Conservation (phyloP, 2,329 filamentous ascomycete genomes). For the Westerdykella sp. region DNA sequence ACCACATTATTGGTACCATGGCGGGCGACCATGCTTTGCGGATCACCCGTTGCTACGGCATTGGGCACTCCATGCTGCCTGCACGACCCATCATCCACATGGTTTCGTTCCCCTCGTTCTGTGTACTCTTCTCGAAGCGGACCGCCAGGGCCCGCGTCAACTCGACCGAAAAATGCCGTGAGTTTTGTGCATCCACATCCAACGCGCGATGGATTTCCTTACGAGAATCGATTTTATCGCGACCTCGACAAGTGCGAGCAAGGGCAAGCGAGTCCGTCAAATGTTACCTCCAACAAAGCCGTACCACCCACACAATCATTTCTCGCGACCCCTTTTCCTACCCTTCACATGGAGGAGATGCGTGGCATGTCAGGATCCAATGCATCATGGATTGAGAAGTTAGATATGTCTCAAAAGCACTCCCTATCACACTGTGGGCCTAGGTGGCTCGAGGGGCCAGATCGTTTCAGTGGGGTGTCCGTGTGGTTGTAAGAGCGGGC, state of each 20-base stretch:
- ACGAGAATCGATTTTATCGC: not conserved
- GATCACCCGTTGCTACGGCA: conserved; percentile 35
- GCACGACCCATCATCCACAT: conserved; percentile 8
- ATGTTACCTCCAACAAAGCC: no score
- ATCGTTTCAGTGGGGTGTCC: not conserved
- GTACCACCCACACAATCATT: not conserved
- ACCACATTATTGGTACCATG: conserved; percentile 27
- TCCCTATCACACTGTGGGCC: conserved; percentile 8
- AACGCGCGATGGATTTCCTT: not conserved
- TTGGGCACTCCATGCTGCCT: conserved; percentile 22
- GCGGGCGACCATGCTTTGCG: conserved; percentile 18
- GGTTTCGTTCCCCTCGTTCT: conserved; percentile 6
- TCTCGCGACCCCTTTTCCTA: not conserved
- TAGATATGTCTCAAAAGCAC: conserved; percentile 16
- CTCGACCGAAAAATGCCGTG: not conserved
- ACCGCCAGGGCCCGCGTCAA: conserved; percentile 2
- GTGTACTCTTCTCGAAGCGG: conserved; percentile 26
- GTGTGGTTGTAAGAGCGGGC: conserved; percentile 11
- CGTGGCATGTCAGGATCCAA: conserved; percentile 11
- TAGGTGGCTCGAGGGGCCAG: no score
- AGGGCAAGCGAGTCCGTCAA: conserved; percentile 12
- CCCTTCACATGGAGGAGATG: conserved; percentile 9
- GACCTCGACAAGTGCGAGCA: conserved; percentile 6
- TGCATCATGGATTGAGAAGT: conserved; percentile 5
- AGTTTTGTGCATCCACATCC: not conserved